Evolutionary conservation across 495 filamentous ascomycete genomes (phyloP).

Genomic region (Saxophila tyrrhenica): DNA sequence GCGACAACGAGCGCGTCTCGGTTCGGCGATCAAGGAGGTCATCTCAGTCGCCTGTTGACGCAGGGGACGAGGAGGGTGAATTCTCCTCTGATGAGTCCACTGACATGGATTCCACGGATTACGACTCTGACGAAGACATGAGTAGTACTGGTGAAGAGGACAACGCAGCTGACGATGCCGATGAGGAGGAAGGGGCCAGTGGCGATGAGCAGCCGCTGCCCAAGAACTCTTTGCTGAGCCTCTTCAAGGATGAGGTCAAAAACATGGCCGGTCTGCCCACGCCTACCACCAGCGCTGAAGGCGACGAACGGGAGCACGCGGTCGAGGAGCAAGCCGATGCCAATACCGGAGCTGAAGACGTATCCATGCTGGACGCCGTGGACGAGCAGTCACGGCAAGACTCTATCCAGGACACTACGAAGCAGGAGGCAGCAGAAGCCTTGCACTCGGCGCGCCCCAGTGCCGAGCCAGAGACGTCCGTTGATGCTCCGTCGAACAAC

Average conservation of each 20-base stretch:
- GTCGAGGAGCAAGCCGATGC: constrained; percentile 2
- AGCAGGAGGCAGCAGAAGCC: background rate
- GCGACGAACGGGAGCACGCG: constrained; percentile 8
- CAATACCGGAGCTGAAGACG: background rate
- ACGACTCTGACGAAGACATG: constrained; percentile 45
- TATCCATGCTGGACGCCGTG: constrained; percentile 1
- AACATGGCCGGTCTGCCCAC: constrained; percentile 16
- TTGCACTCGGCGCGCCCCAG: background rate
- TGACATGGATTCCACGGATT: constrained; percentile 57
- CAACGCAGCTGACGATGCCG: constrained; percentile 38
- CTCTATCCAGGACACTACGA: background rate
- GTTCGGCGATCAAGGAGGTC: background rate
- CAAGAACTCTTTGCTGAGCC: background rate
- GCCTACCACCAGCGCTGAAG: constrained; percentile 18
- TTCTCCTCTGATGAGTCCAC: constrained; percentile 51
- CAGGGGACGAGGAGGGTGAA: constrained; percentile 10
- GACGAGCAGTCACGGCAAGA: background rate
- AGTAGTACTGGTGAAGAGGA: constrained; percentile 55
- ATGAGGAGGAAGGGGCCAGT: constrained; percentile 14
- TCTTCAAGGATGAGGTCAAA: constrained; percentile 14
- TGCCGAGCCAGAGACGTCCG: background rate
- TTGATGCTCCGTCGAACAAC: constrained; percentile 35
- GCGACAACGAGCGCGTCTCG: background rate
- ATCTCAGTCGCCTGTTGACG: background rate
- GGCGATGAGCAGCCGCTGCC: constrained; percentile 7